Evolutionary conservation across 2,329 filamentous ascomycete species (phyloP).

Genomic region (Exophiala lecanii-corni): DNA sequence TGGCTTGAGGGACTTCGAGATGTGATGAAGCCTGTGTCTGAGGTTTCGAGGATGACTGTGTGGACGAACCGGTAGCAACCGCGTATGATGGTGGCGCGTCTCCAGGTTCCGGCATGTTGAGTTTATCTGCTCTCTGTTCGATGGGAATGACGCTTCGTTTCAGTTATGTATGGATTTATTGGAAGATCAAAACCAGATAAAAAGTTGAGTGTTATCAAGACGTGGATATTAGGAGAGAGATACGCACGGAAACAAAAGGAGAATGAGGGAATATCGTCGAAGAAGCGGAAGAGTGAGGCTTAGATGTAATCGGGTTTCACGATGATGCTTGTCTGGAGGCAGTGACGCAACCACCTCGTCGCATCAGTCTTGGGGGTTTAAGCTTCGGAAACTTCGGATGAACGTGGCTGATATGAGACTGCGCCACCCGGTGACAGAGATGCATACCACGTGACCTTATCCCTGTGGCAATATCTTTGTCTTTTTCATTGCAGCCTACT

Average conservation of each 20-base stretch:
- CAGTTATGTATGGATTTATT: too few relatives aligned
- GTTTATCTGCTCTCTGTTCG: too few relatives aligned
- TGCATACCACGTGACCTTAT: too few relatives aligned
- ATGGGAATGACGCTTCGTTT: too few relatives aligned
- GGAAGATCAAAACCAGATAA: background rate
- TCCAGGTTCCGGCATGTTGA: conserved; percentile 17
- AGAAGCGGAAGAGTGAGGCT: conserved; percentile 22
- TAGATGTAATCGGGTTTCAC: conserved; percentile 9
- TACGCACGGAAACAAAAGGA: conserved; percentile 17
- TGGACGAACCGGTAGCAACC: conserved; percentile 27
- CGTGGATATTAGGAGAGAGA: too few relatives aligned
- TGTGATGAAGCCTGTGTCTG: conserved; percentile 17
- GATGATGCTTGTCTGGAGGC: background rate
- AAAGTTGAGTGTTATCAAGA: conserved; percentile 6
- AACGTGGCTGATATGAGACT: background rate
- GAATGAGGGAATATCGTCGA: conserved; percentile 9
- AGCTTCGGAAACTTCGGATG: background rate
- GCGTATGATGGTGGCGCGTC: conserved; percentile 37
- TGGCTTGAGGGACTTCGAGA: conserved; percentile 29
- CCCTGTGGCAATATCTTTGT: too few relatives aligned
- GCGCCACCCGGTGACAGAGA: background rate
- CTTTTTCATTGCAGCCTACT: too few relatives aligned
- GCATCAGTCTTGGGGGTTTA: background rate
- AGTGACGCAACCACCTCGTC: conserved; percentile 3
- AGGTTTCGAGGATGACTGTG: conserved; percentile 17